A percentile compares a stretch with the other conserved stretches of the same genome.
These are phyloP conservation scores for Pleurotus djamor DNA, from an alignment of 768 basidiomycete species.

Conservation along the genomic window DNA sequence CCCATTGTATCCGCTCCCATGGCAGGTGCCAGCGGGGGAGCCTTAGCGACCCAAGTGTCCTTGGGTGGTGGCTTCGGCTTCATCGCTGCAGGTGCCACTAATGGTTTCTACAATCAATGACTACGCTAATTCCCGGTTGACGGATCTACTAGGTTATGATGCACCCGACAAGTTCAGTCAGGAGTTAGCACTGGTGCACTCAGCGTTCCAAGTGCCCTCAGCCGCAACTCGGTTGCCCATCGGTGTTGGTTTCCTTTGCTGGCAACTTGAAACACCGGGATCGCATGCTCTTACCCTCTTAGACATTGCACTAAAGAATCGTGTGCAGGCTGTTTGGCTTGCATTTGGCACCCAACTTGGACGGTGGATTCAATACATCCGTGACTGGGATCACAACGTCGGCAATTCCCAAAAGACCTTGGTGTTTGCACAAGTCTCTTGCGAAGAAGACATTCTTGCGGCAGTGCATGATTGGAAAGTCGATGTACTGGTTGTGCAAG, in stretches of 20 bases:
- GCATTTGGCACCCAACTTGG: slow-evolving; percentile 61
- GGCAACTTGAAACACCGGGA: slow-evolving; percentile 58
- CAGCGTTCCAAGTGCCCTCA: slow-evolving; percentile 28
- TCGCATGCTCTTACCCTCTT: slow-evolving; percentile 40
- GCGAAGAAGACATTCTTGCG: slow-evolving; percentile 53
- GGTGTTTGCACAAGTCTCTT: slow-evolving; percentile 66
- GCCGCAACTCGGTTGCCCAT: slow-evolving; percentile 44
- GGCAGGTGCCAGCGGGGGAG: slow-evolving; percentile 66
- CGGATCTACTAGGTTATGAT: slow-evolving; percentile 40
- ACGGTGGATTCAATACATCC: slow-evolving; percentile 61
- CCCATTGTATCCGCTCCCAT: slow-evolving; percentile 71
- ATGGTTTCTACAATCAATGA: background rate
- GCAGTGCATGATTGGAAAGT: slow-evolving; percentile 68
- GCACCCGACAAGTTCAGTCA: slow-evolving; percentile 38
- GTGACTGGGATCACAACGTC: slow-evolving; percentile 45
- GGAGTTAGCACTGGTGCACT: slow-evolving; percentile 55
- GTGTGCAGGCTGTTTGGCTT: slow-evolving; percentile 71
- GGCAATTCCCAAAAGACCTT: slow-evolving; percentile 37
- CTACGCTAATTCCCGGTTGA: background rate
- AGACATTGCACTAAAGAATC: slow-evolving; percentile 46
- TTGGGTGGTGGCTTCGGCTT: slow-evolving; percentile 78
- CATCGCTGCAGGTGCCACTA: slow-evolving; percentile 51
- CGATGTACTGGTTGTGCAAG: slow-evolving; percentile 80
- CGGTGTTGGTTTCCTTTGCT: slow-evolving; percentile 75
- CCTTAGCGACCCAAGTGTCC: slow-evolving; percentile 57